Conservation (phyloP, 176 grass and related monocot species). For the Triticum urartu region DNA sequence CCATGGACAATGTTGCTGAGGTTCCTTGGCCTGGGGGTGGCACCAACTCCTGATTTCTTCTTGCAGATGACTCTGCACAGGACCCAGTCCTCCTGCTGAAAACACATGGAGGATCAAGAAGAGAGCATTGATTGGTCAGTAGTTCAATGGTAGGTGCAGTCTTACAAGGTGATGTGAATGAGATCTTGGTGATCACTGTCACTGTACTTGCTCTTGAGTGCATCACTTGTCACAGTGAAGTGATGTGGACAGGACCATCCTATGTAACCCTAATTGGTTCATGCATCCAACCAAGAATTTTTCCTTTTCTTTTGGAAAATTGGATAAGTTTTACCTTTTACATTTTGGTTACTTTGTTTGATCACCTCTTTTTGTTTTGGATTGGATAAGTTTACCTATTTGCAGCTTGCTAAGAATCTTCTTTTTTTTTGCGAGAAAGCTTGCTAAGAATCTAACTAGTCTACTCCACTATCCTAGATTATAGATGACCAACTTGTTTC, state of each 20-base stretch:
- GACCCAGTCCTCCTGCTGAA: slow-evolving; percentile 89
- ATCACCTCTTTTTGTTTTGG: background rate
- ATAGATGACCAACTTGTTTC: background rate
- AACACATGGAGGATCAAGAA: slow-evolving; percentile 10
- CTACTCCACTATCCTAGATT: background rate
- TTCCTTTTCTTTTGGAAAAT: background rate
- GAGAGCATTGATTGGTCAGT: slow-evolving; percentile 29
- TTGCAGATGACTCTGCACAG: slow-evolving; percentile 91
- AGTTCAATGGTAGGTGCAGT: slow-evolving; percentile 15
- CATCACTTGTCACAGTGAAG: background rate
- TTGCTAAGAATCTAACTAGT: background rate
- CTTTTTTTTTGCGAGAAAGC: background rate
- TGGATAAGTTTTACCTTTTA: background rate
- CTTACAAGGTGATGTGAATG: slow-evolving; percentile 14
- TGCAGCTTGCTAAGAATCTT: background rate
- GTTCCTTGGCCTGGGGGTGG: slow-evolving; percentile 51
- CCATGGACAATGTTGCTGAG: slow-evolving; percentile 27
- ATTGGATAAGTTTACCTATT: background rate
- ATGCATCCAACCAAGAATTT: background rate
- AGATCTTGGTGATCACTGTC: background rate
- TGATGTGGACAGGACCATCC: background rate
- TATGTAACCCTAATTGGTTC: background rate
- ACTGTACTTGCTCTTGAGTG: background rate
- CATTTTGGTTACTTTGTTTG: background rate
- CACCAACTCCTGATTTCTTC: slow-evolving; percentile 45